A percentile compares a stretch with the other conserved stretches of the same genome.
These are phyloP conservation scores for Zangia roseola DNA, from an alignment of 768 basidiomycete genomes.

Conservation along the genomic window DNA sequence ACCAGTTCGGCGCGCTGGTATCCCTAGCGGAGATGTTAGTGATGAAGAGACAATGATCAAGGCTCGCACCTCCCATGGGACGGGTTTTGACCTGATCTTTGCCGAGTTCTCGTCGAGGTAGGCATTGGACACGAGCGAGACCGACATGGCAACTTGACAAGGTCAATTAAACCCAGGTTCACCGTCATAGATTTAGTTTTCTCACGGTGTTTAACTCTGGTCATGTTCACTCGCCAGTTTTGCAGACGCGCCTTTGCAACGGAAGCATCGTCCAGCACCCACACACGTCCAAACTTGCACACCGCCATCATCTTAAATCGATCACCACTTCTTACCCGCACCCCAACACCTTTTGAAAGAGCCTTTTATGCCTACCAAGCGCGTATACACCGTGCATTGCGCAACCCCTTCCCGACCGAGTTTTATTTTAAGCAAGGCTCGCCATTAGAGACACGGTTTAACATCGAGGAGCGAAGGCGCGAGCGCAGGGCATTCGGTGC, in stretches of 20 bases:
- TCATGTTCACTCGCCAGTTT: conserved; percentile 17
- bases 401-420: conserved; percentile 83
- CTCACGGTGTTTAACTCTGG: conserved; percentile 31
- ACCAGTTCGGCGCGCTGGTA: conserved; percentile 94
- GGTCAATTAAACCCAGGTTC: too few relatives aligned
- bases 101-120: conserved; percentile 86
- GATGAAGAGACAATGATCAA: background rate
- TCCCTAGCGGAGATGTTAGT: conserved; percentile 51
- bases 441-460: conserved; percentile 78
- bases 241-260: conserved; percentile 44
- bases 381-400: conserved; percentile 79
- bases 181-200: conserved; percentile 28
- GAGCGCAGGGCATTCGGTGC: conserved; percentile 76
- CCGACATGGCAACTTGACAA: conserved; percentile 49
- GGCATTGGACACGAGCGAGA: conserved; percentile 73
- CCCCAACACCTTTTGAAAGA: conserved; percentile 70
- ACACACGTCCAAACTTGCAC: conserved; percentile 40
- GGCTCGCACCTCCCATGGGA: conserved; percentile 88
- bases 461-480: conserved; percentile 67
- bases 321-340: conserved; percentile 70
- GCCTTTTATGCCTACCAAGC: conserved; percentile 84
- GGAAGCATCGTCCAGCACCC: conserved; percentile 25
- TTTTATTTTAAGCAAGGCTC: conserved; percentile 96
- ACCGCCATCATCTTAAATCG: conserved; percentile 77
- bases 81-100: conserved; percentile 86